Percentiles rank a stretch among this genome's conserved stretches.
These are phyloP conservation scores for Yarrowia porcina DNA, from an alignment of 805 yeast species.

Conservation along the genomic window DNA sequence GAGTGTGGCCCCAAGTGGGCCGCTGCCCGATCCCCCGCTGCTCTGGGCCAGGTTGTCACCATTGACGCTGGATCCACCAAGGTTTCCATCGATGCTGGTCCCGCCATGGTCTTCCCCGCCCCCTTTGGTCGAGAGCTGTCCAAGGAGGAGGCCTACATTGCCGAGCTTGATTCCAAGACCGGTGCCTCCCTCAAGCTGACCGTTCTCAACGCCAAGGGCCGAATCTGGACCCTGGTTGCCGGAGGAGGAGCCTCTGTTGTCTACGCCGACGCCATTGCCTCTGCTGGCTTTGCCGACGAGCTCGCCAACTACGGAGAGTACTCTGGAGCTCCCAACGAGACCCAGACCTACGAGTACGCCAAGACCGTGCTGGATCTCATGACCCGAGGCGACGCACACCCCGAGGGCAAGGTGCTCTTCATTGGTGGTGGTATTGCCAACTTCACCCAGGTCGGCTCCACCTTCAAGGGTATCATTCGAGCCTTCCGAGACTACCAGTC, in stretches of 20 bases:
- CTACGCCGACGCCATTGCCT: constrained; percentile 48
- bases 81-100: constrained; percentile 44
- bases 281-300: constrained; percentile 46
- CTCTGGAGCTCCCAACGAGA: constrained; percentile 49
- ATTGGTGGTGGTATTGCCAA: constrained; percentile 50
- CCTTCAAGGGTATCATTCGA: constrained; percentile 50
- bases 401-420: constrained; percentile 45
- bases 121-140: constrained; percentile 48
- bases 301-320: constrained; percentile 49
- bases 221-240: constrained; percentile 49
- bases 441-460: constrained; percentile 48
- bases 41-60: constrained; percentile 39
- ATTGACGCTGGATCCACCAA: constrained; percentile 30
- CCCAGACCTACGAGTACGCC: constrained; percentile 48
- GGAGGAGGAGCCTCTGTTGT: constrained; percentile 51
- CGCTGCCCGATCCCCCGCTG: constrained; percentile 44
- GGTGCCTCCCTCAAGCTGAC: constrained; percentile 49
- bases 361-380: constrained; percentile 47
- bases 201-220: constrained; percentile 44
- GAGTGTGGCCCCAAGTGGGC: constrained; percentile 52
- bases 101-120: constrained; percentile 50
- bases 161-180: constrained; percentile 48
- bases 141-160: constrained; percentile 47
- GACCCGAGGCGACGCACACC: constrained; percentile 41
- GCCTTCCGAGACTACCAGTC: constrained; percentile 45